A percentile compares a stretch with the other conserved stretches of the same genome.
Evolutionary conservation across 805 yeast species (phyloP).

Genomic region (Starmerella bombi): DNA sequence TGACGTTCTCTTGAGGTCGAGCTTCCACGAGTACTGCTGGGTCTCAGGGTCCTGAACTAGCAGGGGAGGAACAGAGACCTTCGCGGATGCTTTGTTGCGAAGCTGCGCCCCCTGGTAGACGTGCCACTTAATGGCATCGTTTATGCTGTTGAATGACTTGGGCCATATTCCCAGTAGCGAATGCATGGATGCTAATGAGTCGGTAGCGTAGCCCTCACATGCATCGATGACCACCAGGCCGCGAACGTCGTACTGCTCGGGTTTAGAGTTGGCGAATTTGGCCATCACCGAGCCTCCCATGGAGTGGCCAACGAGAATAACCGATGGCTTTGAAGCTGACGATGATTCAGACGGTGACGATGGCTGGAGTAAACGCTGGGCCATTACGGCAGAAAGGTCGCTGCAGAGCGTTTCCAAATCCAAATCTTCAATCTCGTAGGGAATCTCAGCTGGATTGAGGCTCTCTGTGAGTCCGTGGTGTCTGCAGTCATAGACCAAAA

Average conservation of each 20-base stretch:
- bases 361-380: constrained; percentile 27
- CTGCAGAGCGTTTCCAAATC: constrained; percentile 39
- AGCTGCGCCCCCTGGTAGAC: constrained; percentile 38
- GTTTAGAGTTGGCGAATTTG: constrained; percentile 29
- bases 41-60: constrained; percentile 27
- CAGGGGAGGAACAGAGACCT: constrained; percentile 63
- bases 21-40: constrained; percentile 41
- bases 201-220: constrained; percentile 82
- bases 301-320: constrained; percentile 75
- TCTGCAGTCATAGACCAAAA: constrained; percentile 63
- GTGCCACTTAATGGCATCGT: constrained; percentile 74
- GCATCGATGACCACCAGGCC: constrained; percentile 80
- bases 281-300: constrained; percentile 83
- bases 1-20: constrained; percentile 48
- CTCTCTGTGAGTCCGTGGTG: constrained; percentile 55
- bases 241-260: constrained; percentile 27
- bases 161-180: constrained; percentile 59
- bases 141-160: constrained; percentile 35
- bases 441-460: constrained; percentile 27
- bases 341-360: background rate
- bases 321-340: constrained; percentile 12
- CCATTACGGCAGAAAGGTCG: constrained; percentile 45
- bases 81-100: constrained; percentile 48
- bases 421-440: constrained; percentile 23
- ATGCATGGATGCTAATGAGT: constrained; percentile 54